These are phyloP conservation scores for Pseudoturritis turrita DNA, from an alignment of 345 rosid species.

Conservation along the genomic window DNA sequence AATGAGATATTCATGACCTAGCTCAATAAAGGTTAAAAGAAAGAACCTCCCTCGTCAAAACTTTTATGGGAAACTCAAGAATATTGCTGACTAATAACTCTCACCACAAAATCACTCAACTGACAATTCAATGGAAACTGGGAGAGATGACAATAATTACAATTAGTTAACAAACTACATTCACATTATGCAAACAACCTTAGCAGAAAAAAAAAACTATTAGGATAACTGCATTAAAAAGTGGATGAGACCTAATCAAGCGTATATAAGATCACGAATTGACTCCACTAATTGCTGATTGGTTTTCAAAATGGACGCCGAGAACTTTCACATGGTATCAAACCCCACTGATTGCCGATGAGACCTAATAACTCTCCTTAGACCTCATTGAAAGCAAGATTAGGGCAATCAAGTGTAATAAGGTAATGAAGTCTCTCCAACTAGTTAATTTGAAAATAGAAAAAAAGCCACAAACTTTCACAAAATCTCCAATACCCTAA, in stretches of 20 bases:
- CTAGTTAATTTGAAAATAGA: not conserved
- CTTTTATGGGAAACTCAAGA: not conserved
- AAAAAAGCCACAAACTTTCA: conserved; percentile 2
- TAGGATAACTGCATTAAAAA: no score
- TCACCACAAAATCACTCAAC: not conserved
- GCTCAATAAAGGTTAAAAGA: not conserved
- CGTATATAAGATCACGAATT: no score
- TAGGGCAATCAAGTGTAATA: not conserved
- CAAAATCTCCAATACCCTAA: not conserved
- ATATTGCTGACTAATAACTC: not conserved
- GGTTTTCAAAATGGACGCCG: no score
- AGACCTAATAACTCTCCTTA: no score
- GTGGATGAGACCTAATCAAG: no score
- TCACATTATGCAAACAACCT: not conserved
- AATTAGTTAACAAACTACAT: not conserved
- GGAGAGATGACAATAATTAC: not conserved
- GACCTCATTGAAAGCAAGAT: not conserved
- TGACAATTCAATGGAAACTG: not conserved
- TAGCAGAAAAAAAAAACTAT: not conserved
- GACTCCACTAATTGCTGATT: no score
- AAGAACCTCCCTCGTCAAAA: not conserved
- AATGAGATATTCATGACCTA: not conserved
- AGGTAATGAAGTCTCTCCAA: conserved; percentile 1
- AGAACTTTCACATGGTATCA: no score
- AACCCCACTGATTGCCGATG: no score